Base-by-base conservation (phyloP, 805 yeast genomes). In the Starmerella floricola region DNA sequence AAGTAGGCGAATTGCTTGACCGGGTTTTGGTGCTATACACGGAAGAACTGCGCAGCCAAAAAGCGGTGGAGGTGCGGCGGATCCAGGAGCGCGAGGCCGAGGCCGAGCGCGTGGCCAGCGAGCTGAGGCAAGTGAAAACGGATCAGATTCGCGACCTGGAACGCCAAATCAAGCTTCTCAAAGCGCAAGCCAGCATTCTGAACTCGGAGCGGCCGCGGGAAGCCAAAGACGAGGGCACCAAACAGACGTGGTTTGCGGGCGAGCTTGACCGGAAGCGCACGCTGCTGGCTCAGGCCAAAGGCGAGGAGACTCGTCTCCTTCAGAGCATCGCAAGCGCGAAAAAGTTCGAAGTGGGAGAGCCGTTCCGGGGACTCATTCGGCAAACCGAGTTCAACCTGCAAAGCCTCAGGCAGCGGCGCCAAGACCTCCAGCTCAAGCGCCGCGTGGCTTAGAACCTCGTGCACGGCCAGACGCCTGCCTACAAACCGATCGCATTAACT, bases 331-430 rank as follows among this genome's bases (percentile, higher is more conserved):
- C 36, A 6, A 18, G 18, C 15, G 36, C 44, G 13, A 13, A 18
- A 20, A 11, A n/a, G 27, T 17, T 40, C 8, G 36, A 36, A 5
- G 24, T 18, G 19, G 31, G 20, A 5, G 44, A 40, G 34, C 44
- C 39, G 18, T n/a, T 10, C 3, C 12, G 31, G 6, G 36, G 40
- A 18, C 19, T 18, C 10, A 18, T 40, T 16, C 34, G 36, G 21
- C 39, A 34, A 15, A 30, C 40, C 16, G 44, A 40, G 32, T 35
- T 23, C 32, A 40, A 34, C 18, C 38, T 40, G 28, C 27, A 13
- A 15, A 20, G 11, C 11, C 26, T 33, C 13, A 26, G 24, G 29
- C 21, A 5, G 13, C 13, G 19, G 27, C 18, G 6, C 15, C 19
- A 23, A 24, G 30, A 2, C n/a, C 15, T 12, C 17, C 13, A 24